A percentile compares a stretch with the other conserved stretches of the same genome.
Evolutionary conservation across 2,329 filamentous ascomycete species (phyloP).

Genomic region (Domatiomyces catenatus): DNA sequence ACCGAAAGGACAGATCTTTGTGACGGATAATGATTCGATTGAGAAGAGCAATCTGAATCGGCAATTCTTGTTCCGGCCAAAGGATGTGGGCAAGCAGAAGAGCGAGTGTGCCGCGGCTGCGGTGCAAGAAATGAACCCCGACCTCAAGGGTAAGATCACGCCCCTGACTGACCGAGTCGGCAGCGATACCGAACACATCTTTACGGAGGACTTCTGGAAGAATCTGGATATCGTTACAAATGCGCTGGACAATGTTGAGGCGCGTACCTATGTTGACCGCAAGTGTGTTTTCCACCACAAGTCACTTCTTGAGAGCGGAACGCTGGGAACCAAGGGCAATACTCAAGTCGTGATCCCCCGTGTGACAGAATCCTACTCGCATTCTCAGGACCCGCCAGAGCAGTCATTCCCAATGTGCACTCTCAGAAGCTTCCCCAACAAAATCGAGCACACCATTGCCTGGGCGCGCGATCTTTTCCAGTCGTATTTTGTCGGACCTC

Average conservation of each 20-base stretch:
- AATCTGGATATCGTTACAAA: constrained; percentile 84
- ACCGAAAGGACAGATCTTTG: constrained; percentile 71
- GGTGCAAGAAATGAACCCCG: constrained; percentile 92
- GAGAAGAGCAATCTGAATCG: constrained; percentile 98
- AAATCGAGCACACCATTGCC: constrained; percentile 95
- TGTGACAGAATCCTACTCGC: constrained; percentile 92
- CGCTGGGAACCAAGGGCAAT: constrained; percentile 97
- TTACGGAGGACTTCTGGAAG: constrained; percentile 88
- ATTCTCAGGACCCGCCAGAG: constrained; percentile 91
- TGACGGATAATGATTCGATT: constrained; percentile 97
- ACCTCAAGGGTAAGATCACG: constrained; percentile 70
- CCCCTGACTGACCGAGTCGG: constrained; percentile 81
- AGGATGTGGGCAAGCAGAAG: constrained; percentile 92
- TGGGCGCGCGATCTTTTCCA: constrained; percentile 97
- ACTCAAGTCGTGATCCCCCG: constrained; percentile 86
- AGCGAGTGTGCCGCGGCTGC: constrained; percentile 82
- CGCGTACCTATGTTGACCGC: constrained; percentile 87
- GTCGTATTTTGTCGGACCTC: constrained; percentile 79
- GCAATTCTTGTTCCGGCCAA: constrained; percentile 86
- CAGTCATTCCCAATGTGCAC: constrained; percentile 99
- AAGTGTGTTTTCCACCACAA: constrained; percentile 98
- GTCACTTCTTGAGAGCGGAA: constrained; percentile 88
- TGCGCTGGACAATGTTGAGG: constrained; percentile 92
- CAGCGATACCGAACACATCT: constrained; percentile 79
- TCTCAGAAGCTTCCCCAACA: constrained; percentile 90